Conservation (phyloP, 768 basidiomycete genomes). For the Tylopilus cervinicoccineus region DNA sequence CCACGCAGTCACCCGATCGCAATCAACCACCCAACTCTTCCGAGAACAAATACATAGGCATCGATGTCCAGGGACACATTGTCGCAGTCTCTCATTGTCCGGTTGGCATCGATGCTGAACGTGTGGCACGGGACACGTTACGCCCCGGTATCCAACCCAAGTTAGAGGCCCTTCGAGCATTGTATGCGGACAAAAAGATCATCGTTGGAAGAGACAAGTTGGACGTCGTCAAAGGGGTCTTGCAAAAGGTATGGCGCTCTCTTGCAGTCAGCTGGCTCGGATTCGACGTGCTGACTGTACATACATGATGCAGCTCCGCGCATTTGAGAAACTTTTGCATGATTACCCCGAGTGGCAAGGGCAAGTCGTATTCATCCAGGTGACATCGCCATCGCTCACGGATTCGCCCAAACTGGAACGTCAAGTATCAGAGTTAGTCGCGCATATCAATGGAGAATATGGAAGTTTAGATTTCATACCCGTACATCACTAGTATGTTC, state of each 20-base stretch:
- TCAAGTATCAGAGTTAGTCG: constrained; percentile 89
- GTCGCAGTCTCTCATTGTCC: constrained; percentile 86
- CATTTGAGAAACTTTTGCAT: constrained; percentile 90
- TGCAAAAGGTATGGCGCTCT: constrained; percentile 70
- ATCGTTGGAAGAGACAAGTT: constrained; percentile 97
- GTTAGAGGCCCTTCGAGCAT: constrained; percentile 70
- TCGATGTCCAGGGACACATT: constrained; percentile 86
- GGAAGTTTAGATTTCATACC: constrained; percentile 94
- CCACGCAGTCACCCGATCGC: constrained; percentile 3
- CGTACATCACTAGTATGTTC: constrained; percentile 91
- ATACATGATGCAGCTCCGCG: constrained; percentile 60
- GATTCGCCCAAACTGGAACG: constrained; percentile 94
- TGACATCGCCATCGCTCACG: constrained; percentile 88
- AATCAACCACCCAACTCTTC: background rate
- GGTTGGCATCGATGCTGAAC: constrained; percentile 91
- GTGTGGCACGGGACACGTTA: constrained; percentile 80
- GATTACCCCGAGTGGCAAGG: constrained; percentile 96
- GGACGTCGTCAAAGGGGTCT: constrained; percentile 96
- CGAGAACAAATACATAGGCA: constrained; percentile 35
- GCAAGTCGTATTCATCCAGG: constrained; percentile 75
- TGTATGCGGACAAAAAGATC: constrained; percentile 98
- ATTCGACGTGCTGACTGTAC: background rate
- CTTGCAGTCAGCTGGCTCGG: background rate
- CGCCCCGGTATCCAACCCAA: constrained; percentile 88
- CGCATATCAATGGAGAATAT: constrained; percentile 94